phyloP scores from a whole-genome alignment of 331 rosid genomes.

The Ulmus americana region DNA sequence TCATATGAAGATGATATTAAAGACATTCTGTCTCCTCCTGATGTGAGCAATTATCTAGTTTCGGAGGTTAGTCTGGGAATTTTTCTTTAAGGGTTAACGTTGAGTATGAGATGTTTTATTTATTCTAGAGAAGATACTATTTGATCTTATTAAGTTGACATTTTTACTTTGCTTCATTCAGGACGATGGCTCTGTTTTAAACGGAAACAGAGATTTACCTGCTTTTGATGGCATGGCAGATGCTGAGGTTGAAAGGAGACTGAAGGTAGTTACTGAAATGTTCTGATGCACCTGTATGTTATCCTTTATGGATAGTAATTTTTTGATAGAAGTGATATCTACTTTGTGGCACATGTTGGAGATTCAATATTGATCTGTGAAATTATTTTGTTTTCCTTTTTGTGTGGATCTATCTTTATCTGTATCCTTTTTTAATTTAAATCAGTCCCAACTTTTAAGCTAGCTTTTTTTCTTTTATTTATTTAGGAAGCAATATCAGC shows the following conservation, averaged over 20 bases:
- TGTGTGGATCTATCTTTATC: slow-evolving; percentile 7
- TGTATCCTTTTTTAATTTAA: neutral
- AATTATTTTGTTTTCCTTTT: slow-evolving; percentile 2
- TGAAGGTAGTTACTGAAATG: slow-evolving; percentile 54
- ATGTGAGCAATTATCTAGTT: slow-evolving; percentile 84
- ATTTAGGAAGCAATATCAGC: slow-evolving; percentile 60
- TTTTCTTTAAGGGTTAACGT: neutral
- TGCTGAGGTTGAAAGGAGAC: slow-evolving; percentile 73
- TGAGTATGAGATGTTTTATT: neutral
- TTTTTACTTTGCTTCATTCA: slow-evolving; percentile 22
- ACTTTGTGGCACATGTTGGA: neutral
- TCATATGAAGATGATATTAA: slow-evolving; percentile 71
- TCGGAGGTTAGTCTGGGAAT: slow-evolving; percentile 67
- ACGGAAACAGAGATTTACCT: slow-evolving; percentile 69
- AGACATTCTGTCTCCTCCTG: slow-evolving; percentile 72
- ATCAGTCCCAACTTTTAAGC: slow-evolving; percentile 8
- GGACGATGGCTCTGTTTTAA: slow-evolving; percentile 71
- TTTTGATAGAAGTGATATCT: neutral
- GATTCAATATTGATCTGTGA: neutral
- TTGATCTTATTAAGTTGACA: neutral
- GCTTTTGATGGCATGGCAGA: slow-evolving; percentile 82
- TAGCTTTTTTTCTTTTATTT: slow-evolving; percentile 11
- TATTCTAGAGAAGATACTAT: neutral
- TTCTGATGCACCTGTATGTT: slow-evolving; percentile 10
- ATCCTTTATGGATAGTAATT: slow-evolving; percentile 4